Evolutionary conservation across 2,329 filamentous ascomycete species (phyloP), one percentile per base, ranked within the genome.

Genomic region (Aspergillus puulaauensis): DNA sequence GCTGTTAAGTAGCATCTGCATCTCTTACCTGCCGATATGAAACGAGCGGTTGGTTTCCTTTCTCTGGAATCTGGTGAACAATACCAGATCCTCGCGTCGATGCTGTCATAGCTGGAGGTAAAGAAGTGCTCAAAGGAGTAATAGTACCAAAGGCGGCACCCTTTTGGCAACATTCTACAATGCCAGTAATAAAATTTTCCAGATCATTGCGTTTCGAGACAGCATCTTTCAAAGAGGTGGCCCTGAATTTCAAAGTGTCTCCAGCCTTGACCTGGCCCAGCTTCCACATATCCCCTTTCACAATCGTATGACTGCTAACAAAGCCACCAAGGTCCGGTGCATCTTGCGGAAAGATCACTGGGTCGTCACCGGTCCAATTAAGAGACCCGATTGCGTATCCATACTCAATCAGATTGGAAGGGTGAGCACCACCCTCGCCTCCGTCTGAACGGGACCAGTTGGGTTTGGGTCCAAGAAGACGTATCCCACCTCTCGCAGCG

Each of bases 381-480:
- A 87, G 64, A 0, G 80, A 79, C 0, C 84, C 84, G 1, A 83
- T 67, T 0, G 82, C 81, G 66, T 86, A 88, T 2, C 84, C 84
- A 61, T 86, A 85, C 60, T 85, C 82, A 21, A 84, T 78, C 15
- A 83, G 64, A 60, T 87, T 86, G 35, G 77, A 81, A 0, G 86
- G 86, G 68, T 89, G 86, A 1, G 82, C 79, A 11, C 86, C 86
- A 7, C 84, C 86, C 59, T 86, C 85, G 0, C 85, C 86, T 11
- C 86, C 86, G 61, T 84, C 80, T 33, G 78, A 68, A 6, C 86
- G 75, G 14, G 84, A 82, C 81, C 83, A 89, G 60, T 81, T 78
- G 0, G 83, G 83, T 0, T 80, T 78, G 0, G 85, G 84, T 0
- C 86, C 86, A 2, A 85, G 70, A 0, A 89, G 75, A 6, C 86